These are phyloP conservation scores for Paratinospora sagittata DNA, from an alignment of 164 flowering plant species.

Conservation along the genomic window DNA sequence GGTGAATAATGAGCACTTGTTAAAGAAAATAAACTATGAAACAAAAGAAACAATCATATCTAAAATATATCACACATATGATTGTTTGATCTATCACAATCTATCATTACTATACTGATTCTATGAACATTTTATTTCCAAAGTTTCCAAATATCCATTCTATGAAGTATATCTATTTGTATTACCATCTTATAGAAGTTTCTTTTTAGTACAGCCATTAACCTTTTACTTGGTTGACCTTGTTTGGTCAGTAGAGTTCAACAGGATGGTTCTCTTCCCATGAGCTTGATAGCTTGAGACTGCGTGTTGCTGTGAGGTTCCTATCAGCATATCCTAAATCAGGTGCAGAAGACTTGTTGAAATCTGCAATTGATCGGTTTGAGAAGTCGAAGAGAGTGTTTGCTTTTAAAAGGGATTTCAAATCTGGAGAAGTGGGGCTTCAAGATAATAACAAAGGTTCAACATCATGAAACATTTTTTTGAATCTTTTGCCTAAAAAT, in stretches of 20 bases:
- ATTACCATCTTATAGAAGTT: not conserved
- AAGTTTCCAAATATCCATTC: not conserved
- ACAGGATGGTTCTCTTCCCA: slow-evolving; percentile 76
- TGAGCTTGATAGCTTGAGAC: slow-evolving; percentile 39
- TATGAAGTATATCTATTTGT: not conserved
- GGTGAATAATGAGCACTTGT: not conserved
- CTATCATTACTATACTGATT: not conserved
- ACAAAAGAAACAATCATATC: not conserved
- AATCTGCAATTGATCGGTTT: slow-evolving; percentile 42
- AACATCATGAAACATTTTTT: not conserved
- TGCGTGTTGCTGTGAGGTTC: slow-evolving; percentile 53
- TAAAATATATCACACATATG: not conserved
- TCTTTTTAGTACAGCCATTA: not conserved
- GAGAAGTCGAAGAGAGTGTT: slow-evolving; percentile 50
- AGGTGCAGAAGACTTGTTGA: slow-evolving; percentile 46
- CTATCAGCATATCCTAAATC: slow-evolving; percentile 51
- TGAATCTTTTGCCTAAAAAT: not conserved
- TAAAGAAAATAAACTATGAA: not conserved
- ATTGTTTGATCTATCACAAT: not conserved
- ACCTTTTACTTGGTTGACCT: slow-evolving; percentile 5
- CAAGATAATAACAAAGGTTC: slow-evolving; percentile 44
- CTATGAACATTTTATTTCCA: not conserved
- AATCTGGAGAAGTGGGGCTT: slow-evolving; percentile 28
- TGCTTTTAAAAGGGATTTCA: slow-evolving; percentile 23
- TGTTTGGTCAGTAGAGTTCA: slow-evolving; percentile 33